A percentile compares a stretch with the other conserved stretches of the same genome.
Evolutionary conservation across 306 rosid species (phyloP).

Genomic region (Coriaria nepalensis): DNA sequence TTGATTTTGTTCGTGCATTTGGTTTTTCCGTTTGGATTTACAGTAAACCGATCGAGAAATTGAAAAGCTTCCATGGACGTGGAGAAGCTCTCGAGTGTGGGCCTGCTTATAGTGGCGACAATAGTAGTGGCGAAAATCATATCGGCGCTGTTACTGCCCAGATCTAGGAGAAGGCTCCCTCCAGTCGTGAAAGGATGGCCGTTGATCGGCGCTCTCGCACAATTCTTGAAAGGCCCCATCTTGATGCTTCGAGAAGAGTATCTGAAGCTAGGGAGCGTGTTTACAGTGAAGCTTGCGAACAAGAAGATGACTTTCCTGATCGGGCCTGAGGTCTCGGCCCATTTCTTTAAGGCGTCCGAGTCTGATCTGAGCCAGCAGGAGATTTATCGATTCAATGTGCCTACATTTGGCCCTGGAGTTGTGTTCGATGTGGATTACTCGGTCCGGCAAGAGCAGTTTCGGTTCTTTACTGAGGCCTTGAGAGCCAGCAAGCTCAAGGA

Average conservation of each 20-base stretch:
- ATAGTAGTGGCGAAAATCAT: conserved; percentile 47
- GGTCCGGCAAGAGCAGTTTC: conserved; percentile 75
- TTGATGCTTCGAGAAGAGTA: conserved; percentile 68
- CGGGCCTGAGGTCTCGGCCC: conserved; percentile 89
- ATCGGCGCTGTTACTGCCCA: conserved; percentile 34
- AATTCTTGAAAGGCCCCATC: conserved; percentile 75
- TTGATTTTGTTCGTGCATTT: no score
- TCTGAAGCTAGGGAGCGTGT: conserved; percentile 77
- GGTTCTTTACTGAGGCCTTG: conserved; percentile 87
- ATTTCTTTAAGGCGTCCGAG: conserved; percentile 81
- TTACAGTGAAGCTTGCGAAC: conserved; percentile 53
- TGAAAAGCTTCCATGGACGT: conserved; percentile 14
- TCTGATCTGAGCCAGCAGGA: conserved; percentile 90
- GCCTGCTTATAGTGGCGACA: conserved; percentile 48
- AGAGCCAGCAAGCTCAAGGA: conserved; percentile 71
- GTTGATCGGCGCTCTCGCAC: conserved; percentile 45
- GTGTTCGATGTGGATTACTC: conserved; percentile 92
- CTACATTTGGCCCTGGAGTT: conserved; percentile 92
- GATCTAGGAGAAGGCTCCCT: conserved; percentile 49
- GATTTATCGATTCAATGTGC: conserved; percentile 89
- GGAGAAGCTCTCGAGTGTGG: conserved; percentile 34
- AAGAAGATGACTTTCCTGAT: conserved; percentile 70
- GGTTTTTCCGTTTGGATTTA: neutral
- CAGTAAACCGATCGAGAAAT: neutral
- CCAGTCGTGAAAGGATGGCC: conserved; percentile 48